Base-by-base conservation (phyloP, 768 basidiomycete genomes). In the Kwoniella mangroviensis region DNA sequence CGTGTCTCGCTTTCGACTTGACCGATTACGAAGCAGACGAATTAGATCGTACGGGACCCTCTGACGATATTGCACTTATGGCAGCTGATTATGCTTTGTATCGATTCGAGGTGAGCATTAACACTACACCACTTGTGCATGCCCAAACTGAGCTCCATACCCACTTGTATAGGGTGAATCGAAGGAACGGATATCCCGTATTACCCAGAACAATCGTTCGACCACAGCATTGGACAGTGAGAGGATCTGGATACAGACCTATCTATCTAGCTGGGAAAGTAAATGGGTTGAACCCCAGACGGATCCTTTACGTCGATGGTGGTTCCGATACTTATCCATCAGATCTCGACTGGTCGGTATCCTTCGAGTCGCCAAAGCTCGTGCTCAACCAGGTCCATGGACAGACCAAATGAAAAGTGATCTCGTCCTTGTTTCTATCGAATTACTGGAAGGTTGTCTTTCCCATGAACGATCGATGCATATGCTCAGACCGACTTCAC, bases 11-110 rank as follows among this genome's bases (percentile, higher is more conserved):
- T 17, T 52, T 60, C 19, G 67, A 68, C 22, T 54, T 68, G 59
- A 60, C 67, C 12, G 67, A 68, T 17, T 22, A 40, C 15, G 67
- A 68, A 55, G 57, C 52, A 5, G 67, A 68, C 11, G 58, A 59
- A 24, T 24, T 68, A 22, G 51, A 59, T 13, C 58, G 59, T 4
- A 68, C 40, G 15, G 24, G 21, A 22, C 58, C 67, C 0, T 41
- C 22, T 1, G 57, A 58, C n/a, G 56, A 60, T 7, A 43, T 19
- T 10, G 67, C 67, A 1, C 26, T 68, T 13, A 61, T 68, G 28
- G 67, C 67, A 40, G 67, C 67, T 42, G 67, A 68, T 53, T 68
- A 68, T 54, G 51, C 59, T n/a, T 55, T 68, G 59, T 59, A 68
- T 61, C 67, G 67, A 15, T 68, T 68, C 22, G 67, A 68, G 40